phyloP scores from a whole-genome alignment of 108 stramenopile species.

The Bacterosira constricta region DNA sequence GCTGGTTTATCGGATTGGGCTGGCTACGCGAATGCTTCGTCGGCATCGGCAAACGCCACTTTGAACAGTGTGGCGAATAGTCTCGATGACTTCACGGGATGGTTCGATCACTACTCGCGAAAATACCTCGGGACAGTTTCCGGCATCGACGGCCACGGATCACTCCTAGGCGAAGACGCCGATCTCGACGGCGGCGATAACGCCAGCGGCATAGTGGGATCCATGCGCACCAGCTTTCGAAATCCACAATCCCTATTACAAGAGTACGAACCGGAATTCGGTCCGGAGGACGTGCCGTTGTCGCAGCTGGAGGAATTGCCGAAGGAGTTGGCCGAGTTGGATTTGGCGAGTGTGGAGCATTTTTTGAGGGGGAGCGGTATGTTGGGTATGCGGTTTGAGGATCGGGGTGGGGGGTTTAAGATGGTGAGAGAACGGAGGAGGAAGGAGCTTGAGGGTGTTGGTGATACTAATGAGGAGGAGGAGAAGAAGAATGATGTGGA shows the following conservation, averaged over 20 bases:
- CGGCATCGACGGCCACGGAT: slow-evolving; percentile 31
- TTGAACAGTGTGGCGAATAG: slow-evolving; percentile 14
- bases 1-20: slow-evolving; percentile 36
- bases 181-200: slow-evolving; percentile 15
- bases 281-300: slow-evolving; percentile 47
- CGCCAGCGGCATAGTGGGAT: not conserved
- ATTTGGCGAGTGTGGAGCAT: slow-evolving; percentile 41
- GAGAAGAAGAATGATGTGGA: slow-evolving; percentile 2
- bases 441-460: not conserved
- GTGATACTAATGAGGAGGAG: not conserved
- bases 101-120: slow-evolving; percentile 54
- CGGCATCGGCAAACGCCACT: slow-evolving; percentile 10
- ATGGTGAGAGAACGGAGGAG: slow-evolving; percentile 21
- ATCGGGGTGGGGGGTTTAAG: slow-evolving; percentile 49
- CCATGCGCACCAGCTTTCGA: not conserved
- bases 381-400: slow-evolving; percentile 55
- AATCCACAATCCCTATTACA: slow-evolving; percentile 14
- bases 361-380: slow-evolving; percentile 39
- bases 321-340: slow-evolving; percentile 32
- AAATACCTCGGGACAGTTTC: slow-evolving; percentile 44
- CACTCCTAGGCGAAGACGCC: not conserved
- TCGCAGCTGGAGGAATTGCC: slow-evolving; percentile 44
- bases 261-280: slow-evolving; percentile 48
- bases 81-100: slow-evolving; percentile 44
- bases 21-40: slow-evolving; percentile 19